A percentile compares a stretch with the other conserved stretches of the same genome.
phyloP scores from a whole-genome alignment of 352 stramenopile species.

The Globisporangium cederbergense region DNA sequence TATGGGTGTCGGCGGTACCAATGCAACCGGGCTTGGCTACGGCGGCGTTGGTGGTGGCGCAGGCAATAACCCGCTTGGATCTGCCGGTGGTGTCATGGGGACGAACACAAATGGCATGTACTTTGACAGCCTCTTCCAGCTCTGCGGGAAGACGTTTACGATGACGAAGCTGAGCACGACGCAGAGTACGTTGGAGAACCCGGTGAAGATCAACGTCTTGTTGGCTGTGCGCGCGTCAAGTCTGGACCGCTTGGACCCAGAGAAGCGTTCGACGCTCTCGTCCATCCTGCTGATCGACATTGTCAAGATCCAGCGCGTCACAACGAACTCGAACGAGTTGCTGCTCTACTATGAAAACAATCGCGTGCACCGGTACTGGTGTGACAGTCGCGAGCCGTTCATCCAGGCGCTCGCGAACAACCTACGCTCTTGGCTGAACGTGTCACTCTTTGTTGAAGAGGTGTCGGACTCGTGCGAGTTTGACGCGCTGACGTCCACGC shows the following conservation, averaged over 20 bases:
- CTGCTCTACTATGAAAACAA: slow-evolving; percentile 87
- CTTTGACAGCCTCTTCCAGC: slow-evolving; percentile 84
- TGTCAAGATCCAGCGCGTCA: slow-evolving; percentile 86
- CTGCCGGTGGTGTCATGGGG: slow-evolving; percentile 19
- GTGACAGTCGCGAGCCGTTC: slow-evolving; percentile 81
- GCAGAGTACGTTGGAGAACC: slow-evolving; percentile 53
- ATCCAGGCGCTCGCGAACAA: slow-evolving; percentile 87
- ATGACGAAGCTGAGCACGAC: slow-evolving; percentile 87
- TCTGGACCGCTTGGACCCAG: slow-evolving; percentile 65
- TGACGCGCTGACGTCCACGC: slow-evolving; percentile 71
- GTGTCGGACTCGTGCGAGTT: slow-evolving; percentile 83
- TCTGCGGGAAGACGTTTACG: slow-evolving; percentile 81
- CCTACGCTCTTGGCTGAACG: slow-evolving; percentile 78
- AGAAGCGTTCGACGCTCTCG: slow-evolving; percentile 65
- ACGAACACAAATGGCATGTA: slow-evolving; percentile 63
- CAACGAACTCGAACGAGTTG: slow-evolving; percentile 79
- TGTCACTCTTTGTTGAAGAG: slow-evolving; percentile 80
- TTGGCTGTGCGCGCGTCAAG: slow-evolving; percentile 76
- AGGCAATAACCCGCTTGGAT: slow-evolving; percentile 15
- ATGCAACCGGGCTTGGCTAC: slow-evolving; percentile 25
- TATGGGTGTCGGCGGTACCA: slow-evolving; percentile 24
- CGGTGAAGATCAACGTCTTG: slow-evolving; percentile 70
- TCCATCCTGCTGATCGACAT: slow-evolving; percentile 87
- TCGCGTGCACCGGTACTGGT: slow-evolving; percentile 85
- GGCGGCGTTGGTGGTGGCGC: slow-evolving; percentile 20